phyloP scores from a whole-genome alignment of 2,329 filamentous ascomycete species.

The Emericellopsis atlantica region DNA sequence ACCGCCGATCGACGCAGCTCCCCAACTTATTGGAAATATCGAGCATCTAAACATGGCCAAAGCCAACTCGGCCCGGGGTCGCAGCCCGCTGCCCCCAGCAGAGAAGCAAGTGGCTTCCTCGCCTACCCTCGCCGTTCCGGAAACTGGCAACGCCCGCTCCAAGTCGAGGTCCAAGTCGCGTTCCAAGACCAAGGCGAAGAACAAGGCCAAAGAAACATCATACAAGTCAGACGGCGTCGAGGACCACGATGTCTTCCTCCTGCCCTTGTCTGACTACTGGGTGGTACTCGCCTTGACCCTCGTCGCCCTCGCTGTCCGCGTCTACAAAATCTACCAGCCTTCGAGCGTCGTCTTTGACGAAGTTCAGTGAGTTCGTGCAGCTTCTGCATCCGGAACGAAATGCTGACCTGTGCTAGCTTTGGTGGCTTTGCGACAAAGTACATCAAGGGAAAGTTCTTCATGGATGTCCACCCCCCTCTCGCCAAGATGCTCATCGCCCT shows the following conservation, averaged over 20 bases:
- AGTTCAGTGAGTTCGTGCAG: constrained; percentile 65
- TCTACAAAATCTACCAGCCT: constrained; percentile 94
- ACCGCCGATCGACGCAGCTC: not conserved
- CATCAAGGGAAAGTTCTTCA: constrained; percentile 98
- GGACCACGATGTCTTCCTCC: constrained; percentile 84
- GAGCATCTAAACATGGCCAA: constrained; percentile 16
- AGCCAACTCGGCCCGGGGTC: constrained; percentile 19
- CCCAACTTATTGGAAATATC: not conserved
- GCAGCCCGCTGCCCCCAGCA: constrained; percentile 20
- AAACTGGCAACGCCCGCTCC: constrained; percentile 2
- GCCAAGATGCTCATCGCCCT: constrained; percentile 95
- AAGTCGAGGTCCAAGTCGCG: constrained; percentile 5
- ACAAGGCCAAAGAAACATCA: constrained; percentile 27
- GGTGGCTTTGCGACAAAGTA: constrained; percentile 98
- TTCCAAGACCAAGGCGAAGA: constrained; percentile 17
- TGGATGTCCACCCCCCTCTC: constrained; percentile 98
- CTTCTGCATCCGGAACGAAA: not conserved
- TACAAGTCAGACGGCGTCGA: constrained; percentile 70
- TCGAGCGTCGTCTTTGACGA: constrained; percentile 97
- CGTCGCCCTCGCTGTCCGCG: constrained; percentile 64
- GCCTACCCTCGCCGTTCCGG: constrained; percentile 3
- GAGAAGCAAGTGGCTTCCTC: constrained; percentile 2
- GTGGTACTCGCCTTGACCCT: constrained; percentile 60
- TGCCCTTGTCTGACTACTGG: constrained; percentile 76
- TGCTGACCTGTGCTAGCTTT: constrained; percentile 46